Conservation (phyloP, 345 rosid species). For the Boechera retrofracta region DNA sequence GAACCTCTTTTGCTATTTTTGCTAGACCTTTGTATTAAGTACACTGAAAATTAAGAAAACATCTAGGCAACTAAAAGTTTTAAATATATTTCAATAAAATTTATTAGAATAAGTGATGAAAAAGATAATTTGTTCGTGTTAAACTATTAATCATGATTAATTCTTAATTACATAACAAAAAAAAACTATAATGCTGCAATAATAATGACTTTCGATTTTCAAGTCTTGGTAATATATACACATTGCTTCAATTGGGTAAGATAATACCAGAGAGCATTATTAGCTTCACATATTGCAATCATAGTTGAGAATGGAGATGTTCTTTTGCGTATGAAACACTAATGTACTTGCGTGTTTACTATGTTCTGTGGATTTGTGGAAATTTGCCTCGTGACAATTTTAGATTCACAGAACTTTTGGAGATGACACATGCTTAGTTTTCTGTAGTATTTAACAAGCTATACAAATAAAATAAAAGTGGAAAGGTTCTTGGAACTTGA, state of each 20-base stretch:
- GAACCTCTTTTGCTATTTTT: neutral
- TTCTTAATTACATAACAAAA: slow-evolving; percentile 5
- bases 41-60: neutral
- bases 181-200: slow-evolving; percentile 25
- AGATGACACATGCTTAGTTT: slow-evolving; percentile 25
- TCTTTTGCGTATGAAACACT: slow-evolving; percentile 48
- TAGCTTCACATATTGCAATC: slow-evolving; percentile 33
- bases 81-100: neutral
- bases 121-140: neutral
- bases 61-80: neutral
- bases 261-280: slow-evolving; percentile 10
- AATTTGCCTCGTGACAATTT: slow-evolving; percentile 17
- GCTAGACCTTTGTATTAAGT: neutral
- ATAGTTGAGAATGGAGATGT: slow-evolving; percentile 36
- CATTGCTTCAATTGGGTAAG: neutral
- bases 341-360: slow-evolving; percentile 40
- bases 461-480: slow-evolving; percentile 13
- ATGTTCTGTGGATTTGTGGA: slow-evolving; percentile 13
- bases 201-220: neutral
- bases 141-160: neutral
- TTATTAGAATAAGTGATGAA: neutral
- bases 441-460: neutral
- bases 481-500: slow-evolving; percentile 28
- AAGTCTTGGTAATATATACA: neutral
- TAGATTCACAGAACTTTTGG: slow-evolving; percentile 19